Conservation (phyloP, 306 rosid genomes). For the Vachellia collinsii region DNA sequence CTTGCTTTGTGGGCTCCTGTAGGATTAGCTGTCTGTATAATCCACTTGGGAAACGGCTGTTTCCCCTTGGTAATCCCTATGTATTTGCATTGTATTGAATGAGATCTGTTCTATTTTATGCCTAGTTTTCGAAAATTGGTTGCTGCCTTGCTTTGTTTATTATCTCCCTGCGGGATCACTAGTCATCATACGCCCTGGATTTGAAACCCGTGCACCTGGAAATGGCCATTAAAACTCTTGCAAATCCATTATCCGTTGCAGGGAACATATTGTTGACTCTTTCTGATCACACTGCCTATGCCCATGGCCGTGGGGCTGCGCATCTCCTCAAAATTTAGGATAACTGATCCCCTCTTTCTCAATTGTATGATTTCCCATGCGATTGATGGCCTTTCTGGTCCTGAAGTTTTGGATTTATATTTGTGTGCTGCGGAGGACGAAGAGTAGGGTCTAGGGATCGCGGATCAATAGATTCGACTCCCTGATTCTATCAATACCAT, state of each 20-base stretch:
- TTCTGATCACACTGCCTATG: background rate
- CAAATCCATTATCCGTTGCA: background rate
- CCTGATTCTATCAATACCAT: background rate
- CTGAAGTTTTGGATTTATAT: background rate
- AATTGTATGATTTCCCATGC: background rate
- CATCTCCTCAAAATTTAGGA: background rate
- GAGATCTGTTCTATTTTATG: conserved; percentile 2
- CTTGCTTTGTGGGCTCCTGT: background rate
- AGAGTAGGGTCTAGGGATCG: background rate
- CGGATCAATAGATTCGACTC: background rate
- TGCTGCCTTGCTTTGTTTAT: background rate
- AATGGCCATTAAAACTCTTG: background rate
- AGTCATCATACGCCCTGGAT: background rate
- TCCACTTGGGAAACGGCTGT: background rate
- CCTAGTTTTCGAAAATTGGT: background rate
- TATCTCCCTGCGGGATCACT: background rate
- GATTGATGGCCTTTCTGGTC: background rate
- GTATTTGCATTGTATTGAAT: conserved; percentile 15
- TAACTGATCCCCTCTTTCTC: background rate
- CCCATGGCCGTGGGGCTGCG: background rate
- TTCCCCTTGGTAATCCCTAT: background rate
- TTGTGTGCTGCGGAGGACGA: background rate
- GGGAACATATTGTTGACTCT: background rate
- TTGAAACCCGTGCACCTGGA: background rate
- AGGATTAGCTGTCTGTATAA: conserved; percentile 8